Evolutionary conservation across 345 rosid species (phyloP).

Genomic region (Pseudoturritis turrita): DNA sequence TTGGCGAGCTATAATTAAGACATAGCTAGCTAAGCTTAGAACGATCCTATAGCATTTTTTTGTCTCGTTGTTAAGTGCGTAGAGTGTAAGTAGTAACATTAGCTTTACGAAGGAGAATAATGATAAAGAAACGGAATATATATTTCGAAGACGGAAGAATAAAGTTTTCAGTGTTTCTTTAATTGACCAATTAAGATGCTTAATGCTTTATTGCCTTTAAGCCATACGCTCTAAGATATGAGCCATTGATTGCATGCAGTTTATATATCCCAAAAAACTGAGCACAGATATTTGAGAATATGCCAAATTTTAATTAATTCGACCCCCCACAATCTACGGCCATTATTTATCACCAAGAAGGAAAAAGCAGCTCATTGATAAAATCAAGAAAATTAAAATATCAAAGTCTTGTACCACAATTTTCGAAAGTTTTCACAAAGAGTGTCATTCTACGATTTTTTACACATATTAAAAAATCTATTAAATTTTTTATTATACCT

Average conservation of each 20-base stretch:
- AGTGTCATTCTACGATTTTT: too few species aligned
- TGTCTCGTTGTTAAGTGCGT: neutral
- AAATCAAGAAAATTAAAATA: neutral
- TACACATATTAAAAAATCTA: too few species aligned
- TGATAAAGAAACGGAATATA: neutral
- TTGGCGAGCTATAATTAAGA: neutral
- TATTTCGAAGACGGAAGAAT: neutral
- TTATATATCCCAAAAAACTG: neutral
- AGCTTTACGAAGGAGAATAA: neutral
- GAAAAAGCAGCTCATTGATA: neutral
- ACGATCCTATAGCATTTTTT: too few species aligned
- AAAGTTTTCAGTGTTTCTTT: neutral
- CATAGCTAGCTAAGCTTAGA: neutral
- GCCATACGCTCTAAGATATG: neutral
- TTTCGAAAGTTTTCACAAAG: too few species aligned
- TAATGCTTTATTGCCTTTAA: constrained; percentile 1
- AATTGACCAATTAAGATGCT: constrained; percentile 10
- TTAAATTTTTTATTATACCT: too few species aligned
- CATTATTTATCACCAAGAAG: neutral
- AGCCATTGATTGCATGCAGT: constrained; percentile 17
- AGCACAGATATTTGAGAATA: neutral
- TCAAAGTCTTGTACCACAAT: neutral
- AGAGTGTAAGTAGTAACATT: neutral
- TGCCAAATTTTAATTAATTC: constrained; percentile 1
- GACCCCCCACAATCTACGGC: constrained; percentile 26